Evolutionary conservation across 2,329 filamentous ascomycete genomes (phyloP), one percentile per base, ranked within the genome.

Genomic region (Colletotrichum phormii): DNA sequence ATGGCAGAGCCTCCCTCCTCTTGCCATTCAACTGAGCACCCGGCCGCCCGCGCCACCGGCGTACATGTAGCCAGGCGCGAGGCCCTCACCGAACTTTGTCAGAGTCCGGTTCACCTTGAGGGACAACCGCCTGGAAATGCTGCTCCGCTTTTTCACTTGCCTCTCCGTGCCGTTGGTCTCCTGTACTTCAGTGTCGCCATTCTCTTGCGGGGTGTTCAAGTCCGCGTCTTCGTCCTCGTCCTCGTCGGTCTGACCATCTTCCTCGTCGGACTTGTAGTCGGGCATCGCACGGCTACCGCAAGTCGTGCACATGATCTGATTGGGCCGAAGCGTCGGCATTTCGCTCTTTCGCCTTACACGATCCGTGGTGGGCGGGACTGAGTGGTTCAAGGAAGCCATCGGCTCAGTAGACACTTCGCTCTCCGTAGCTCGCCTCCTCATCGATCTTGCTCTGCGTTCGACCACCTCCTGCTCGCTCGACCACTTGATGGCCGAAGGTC

Each of bases 41-140:
- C 62, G 46, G 51, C 22, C 51, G 31, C 31, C 62, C 22, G 46
- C 62, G 12, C 26, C 51, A 24, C 62, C 62, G 1, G 63, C 67
- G 35, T 42, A 42, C 37, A 42, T 42, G 37, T 71, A 71, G 13
- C 42, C 63, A 26, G 42, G 42, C 15, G 67, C 67, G 4, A 71
- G 26, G 6, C 31, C 54, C 22, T 37, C 67, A 11, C 31, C 63
- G 12, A 66, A 33, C 26, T 22, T 51, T n/a, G 63, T 15, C 2
- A 71, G n/a, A 24, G 59, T 68, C 59, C 35, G 29, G 35, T 61
- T 63, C 66, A 68, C 55, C 49, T 63, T 66, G 31, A 24, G n/a
- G 5, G 67, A 61, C 12, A 71, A 5, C n/a, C 55, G 33, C 26
- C 67, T 67, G 13, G 67, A 69, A 22, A 69, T 57, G 24, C 33